Conservation (phyloP, 2,329 filamentous ascomycete species). For the Trichoderma atrobrunneum region DNA sequence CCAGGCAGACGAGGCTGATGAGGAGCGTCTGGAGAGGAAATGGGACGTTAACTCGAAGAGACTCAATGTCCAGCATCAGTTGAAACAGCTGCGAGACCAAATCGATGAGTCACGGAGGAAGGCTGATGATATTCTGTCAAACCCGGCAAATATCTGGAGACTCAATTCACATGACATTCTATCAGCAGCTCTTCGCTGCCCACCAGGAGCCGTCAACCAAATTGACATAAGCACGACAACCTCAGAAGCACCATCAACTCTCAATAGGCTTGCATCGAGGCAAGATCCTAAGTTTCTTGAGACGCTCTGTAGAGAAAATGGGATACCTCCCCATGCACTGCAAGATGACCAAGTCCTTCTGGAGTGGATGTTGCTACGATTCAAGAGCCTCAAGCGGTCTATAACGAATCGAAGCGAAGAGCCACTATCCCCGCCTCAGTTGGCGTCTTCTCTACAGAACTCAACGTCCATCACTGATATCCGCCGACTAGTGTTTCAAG, state of each 20-base stretch:
- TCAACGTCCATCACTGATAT: slow-evolving; percentile 30
- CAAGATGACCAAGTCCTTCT: slow-evolving; percentile 34
- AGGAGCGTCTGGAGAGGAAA: slow-evolving; percentile 29
- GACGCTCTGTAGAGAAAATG: slow-evolving; percentile 29
- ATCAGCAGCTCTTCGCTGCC: slow-evolving; percentile 36
- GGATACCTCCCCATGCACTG: slow-evolving; percentile 30
- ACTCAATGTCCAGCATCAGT: slow-evolving; percentile 26
- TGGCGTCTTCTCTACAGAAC: slow-evolving; percentile 24
- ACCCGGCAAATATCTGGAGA: slow-evolving; percentile 35
- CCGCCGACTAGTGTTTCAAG: slow-evolving; percentile 33
- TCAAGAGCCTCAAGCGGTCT: slow-evolving; percentile 19
- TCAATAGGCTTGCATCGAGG: not conserved
- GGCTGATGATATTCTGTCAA: slow-evolving; percentile 26
- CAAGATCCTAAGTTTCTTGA: slow-evolving; percentile 21
- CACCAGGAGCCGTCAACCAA: slow-evolving; percentile 5
- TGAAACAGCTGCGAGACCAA: slow-evolving; percentile 32
- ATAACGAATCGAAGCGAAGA: slow-evolving; percentile 3
- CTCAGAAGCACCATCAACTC: not conserved
- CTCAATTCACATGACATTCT: slow-evolving; percentile 45
- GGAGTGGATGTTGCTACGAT: slow-evolving; percentile 37
- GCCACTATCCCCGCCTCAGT: slow-evolving; percentile 17
- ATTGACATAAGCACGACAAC: not conserved
- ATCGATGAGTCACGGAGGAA: slow-evolving; percentile 29
- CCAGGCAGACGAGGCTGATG: slow-evolving; percentile 37
- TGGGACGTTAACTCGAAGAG: slow-evolving; percentile 31